Base-by-base conservation (phyloP, 139 green algal species). In the Chlamydomonas eustigma region DNA sequence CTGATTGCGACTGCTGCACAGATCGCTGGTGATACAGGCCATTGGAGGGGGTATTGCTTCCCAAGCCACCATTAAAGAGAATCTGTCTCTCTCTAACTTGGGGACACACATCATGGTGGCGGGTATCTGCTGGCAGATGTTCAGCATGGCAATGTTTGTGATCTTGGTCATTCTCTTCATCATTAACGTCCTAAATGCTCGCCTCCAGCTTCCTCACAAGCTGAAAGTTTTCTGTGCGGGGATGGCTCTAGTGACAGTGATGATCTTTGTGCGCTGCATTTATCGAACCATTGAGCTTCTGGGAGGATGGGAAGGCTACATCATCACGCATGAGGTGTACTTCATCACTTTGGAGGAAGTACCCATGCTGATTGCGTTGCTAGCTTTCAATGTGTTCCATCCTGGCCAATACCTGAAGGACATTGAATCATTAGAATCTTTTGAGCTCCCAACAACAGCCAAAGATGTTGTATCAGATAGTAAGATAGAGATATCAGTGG, bases 101-200 rank as follows among this genome's bases (percentile, higher is more conserved):
- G 44, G 44, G 12, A 58, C 44, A 58, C 44, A 58, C 44, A 58
- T 58, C 44, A 58, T 58, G 44, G 44, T 58, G 44, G 44, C 44
- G 44, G 44, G 44, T 18, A 58, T 58, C 12, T 58, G 44, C 44
- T 58, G 44, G 44, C 44, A 58, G 18, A 58, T 58, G 44, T 18
- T 58, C 12, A 58, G 12, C 44, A 58, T 58, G 44, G 44, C 44
- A 28, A 18, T 58, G 44, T 58, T 58, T 58, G 44, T 58, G 44
- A 18, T 58, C 18, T 18, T 58, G 44, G 44, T 58, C 44, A 58
- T 58, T 58, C 12, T 58, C 12, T 58, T 28, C 44, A 18, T 58
- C 12, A 28, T 58, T 18, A 58, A 18, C 44, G 44, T 58, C 12
- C 12, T 18, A 12, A 58, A 18, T 28, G 44, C 44, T 58, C 12